Evolutionary conservation across 306 rosid species (phyloP).

Genomic region (Ochetophila trinervis): DNA sequence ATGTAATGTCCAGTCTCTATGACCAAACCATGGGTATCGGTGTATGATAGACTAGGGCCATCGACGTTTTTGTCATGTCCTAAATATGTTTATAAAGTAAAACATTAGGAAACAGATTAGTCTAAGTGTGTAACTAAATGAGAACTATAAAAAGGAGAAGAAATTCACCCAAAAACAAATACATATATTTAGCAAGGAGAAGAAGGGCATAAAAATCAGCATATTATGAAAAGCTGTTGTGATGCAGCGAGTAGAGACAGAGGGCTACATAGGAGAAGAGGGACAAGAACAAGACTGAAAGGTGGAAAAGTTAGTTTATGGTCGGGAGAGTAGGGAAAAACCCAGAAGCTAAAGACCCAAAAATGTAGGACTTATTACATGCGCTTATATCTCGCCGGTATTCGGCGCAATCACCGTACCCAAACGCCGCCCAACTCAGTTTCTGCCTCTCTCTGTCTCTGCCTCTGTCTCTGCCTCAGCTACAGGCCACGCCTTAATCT

Average conservation of each 20-base stretch:
- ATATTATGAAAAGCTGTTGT: no score
- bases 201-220: no score
- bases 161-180: no score
- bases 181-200: no score
- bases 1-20: no score
- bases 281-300: neutral
- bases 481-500: slow-evolving; percentile 40
- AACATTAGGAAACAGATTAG: no score
- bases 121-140: no score
- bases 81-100: no score
- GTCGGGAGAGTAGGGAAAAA: slow-evolving; percentile 8
- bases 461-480: neutral
- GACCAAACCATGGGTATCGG: no score
- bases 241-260: neutral
- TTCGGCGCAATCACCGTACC: slow-evolving; percentile 36
- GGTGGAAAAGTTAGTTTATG: slow-evolving; percentile 8
- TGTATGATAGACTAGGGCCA: no score
- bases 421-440: slow-evolving; percentile 43
- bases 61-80: no score
- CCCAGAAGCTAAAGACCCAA: neutral
- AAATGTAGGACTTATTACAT: neutral
- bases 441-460: neutral
- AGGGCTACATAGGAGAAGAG: neutral
- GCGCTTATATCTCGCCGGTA: slow-evolving; percentile 8
- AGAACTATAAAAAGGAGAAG: no score